Conservation (phyloP, 805 yeast genomes). For the Candida hungchunana region DNA sequence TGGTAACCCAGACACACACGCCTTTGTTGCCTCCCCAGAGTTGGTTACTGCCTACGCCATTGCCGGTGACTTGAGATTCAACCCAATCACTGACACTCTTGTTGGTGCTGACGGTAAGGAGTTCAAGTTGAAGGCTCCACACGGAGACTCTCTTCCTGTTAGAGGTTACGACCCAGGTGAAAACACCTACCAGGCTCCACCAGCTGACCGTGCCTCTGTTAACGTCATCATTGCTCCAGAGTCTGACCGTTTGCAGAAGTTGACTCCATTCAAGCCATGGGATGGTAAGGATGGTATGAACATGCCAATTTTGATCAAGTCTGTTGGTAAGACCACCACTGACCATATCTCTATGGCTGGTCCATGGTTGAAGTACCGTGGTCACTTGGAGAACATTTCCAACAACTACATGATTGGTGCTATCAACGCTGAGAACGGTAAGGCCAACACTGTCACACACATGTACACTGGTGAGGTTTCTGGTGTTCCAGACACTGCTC, state of each 20-base stretch:
- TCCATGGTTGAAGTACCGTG: conserved; percentile 99
- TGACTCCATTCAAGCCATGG: conserved; percentile 94
- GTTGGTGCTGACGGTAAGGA: conserved; percentile 85
- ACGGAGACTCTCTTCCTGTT: conserved; percentile 86
- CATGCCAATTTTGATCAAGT: conserved; percentile 93
- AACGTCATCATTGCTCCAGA: conserved; percentile 77
- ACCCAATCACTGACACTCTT: conserved; percentile 89
- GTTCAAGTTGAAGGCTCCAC: conserved; percentile 83
- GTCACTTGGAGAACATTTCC: conserved; percentile 97
- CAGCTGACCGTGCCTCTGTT: conserved; percentile 74
- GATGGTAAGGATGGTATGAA: conserved; percentile 88
- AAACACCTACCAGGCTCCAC: conserved; percentile 97
- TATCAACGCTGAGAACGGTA: conserved; percentile 90
- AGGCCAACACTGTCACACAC: conserved; percentile 89
- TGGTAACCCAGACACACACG: conserved; percentile 96
- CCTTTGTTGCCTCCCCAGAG: conserved; percentile 96
- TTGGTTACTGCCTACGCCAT: conserved; percentile 93
- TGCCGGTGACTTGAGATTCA: conserved; percentile 94
- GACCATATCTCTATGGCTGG: conserved; percentile 99
- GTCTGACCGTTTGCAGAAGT: conserved; percentile 92
- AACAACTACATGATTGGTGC: conserved; percentile 99
- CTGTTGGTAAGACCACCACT: conserved; percentile 96
- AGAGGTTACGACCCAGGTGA: conserved; percentile 90
- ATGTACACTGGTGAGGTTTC: conserved; percentile 85
- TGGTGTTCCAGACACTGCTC: conserved; percentile 97